Conservation (phyloP, 305 asterid genomes). For the Fraxinus floribunda region DNA sequence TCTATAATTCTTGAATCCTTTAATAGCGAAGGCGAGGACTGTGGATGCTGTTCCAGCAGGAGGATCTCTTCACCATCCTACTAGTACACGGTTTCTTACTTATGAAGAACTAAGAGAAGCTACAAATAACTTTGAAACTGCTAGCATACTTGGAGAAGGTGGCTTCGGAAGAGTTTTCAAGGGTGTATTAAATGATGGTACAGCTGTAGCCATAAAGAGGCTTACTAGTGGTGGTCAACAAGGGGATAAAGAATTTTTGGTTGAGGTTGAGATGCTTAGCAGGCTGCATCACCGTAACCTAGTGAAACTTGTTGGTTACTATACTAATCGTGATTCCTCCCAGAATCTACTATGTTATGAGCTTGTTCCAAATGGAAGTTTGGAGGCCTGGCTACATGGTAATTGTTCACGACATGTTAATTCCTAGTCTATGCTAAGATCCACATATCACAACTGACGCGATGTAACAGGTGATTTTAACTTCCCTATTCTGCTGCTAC, state of each 20-base stretch:
- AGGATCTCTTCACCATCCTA: constrained; percentile 84
- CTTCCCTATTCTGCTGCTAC: constrained; percentile 25
- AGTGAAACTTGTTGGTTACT: constrained; percentile 93
- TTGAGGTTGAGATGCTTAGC: constrained; percentile 99
- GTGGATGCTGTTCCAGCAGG: constrained; percentile 48
- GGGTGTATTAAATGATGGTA: constrained; percentile 86
- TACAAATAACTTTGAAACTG: constrained; percentile 73
- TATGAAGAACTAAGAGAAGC: constrained; percentile 90
- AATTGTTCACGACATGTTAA: constrained; percentile 25
- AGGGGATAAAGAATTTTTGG: constrained; percentile 90
- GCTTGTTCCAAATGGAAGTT: constrained; percentile 95
- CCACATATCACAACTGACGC: background rate
- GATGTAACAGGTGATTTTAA: background rate
- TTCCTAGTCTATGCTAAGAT: background rate
- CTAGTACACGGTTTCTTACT: constrained; percentile 77
- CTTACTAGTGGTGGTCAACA: constrained; percentile 92
- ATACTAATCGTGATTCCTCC: constrained; percentile 72
- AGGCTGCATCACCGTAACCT: constrained; percentile 93
- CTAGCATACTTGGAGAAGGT: constrained; percentile 90
- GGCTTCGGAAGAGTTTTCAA: constrained; percentile 94
- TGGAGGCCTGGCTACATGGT: constrained; percentile 99
- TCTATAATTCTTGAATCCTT: constrained; percentile 9
- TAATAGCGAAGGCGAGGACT: constrained; percentile 51
- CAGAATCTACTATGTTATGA: constrained; percentile 93
- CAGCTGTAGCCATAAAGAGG: constrained; percentile 90